phyloP scores from a whole-genome alignment of 495 filamentous ascomycete species.

The Penicillium maclennaniae region DNA sequence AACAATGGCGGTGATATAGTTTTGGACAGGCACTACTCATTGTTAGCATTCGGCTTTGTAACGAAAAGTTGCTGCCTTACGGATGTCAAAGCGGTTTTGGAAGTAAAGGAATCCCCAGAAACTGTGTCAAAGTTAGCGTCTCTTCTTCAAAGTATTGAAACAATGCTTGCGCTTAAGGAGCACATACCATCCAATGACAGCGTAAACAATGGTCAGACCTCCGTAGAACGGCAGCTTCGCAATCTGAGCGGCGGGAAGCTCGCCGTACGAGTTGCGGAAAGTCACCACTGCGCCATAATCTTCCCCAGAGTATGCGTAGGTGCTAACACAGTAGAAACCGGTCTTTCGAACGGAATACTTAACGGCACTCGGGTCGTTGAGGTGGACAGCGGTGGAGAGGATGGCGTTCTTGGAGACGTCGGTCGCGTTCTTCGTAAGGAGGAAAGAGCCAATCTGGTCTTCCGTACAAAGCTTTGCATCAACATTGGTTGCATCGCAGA shows the following conservation, averaged over 20 bases:
- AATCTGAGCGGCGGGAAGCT: slow-evolving; percentile 92
- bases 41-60: slow-evolving; percentile 29
- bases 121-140: slow-evolving; percentile 31
- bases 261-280: slow-evolving; percentile 93
- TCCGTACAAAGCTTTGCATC: slow-evolving; percentile 64
- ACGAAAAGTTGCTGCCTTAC: slow-evolving; percentile 40
- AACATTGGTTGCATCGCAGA: slow-evolving; percentile 70
- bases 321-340: slow-evolving; percentile 93
- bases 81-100: slow-evolving; percentile 88
- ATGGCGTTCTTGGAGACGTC: slow-evolving; percentile 65
- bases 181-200: slow-evolving; percentile 69
- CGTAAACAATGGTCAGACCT: slow-evolving; percentile 89
- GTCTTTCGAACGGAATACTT: slow-evolving; percentile 82
- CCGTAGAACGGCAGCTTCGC: slow-evolving; percentile 98
- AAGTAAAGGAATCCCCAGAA: slow-evolving; percentile 97
- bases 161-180: not conserved
- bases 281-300: slow-evolving; percentile 78
- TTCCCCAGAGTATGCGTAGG: slow-evolving; percentile 56
- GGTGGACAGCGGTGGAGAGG: slow-evolving; percentile 72
- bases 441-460: slow-evolving; percentile 77
- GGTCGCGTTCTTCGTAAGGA: slow-evolving; percentile 70
- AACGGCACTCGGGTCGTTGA: slow-evolving; percentile 69
- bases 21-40: slow-evolving; percentile 82
- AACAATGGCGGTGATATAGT: slow-evolving; percentile 97
- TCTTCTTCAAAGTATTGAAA: not conserved